Evolutionary conservation across 164 flowering plant genomes (phyloP).

Genomic region (Dillenia turbinata): DNA sequence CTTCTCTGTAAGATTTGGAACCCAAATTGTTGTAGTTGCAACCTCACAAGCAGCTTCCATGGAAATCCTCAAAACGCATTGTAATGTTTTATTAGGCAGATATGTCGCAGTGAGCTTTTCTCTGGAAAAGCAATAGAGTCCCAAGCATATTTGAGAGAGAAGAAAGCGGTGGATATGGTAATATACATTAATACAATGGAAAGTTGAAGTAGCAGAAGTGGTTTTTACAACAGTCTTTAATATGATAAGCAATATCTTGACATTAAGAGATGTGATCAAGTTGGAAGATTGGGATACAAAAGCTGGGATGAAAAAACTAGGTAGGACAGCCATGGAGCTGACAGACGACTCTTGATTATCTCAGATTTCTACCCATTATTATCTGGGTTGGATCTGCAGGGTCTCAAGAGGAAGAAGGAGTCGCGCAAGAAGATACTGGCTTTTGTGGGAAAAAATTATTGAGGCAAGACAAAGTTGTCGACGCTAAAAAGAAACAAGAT

Average conservation of each 20-base stretch:
- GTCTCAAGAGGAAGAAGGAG: background rate
- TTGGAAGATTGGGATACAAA: conserved; percentile 14
- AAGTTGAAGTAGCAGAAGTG: conserved; percentile 20
- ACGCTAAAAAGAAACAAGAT: conserved; percentile 3
- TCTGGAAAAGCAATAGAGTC: too few species aligned
- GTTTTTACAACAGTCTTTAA: conserved; percentile 21
- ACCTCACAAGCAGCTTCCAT: too few species aligned
- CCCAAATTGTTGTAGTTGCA: too few species aligned
- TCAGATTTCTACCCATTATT: conserved; percentile 22
- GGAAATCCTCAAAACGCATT: too few species aligned
- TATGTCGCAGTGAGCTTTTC: too few species aligned
- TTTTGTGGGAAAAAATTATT: conserved; percentile 16
- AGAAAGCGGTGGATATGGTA: conserved; percentile 12
- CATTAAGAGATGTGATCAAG: conserved; percentile 20
- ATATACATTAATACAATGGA: conserved; percentile 6
- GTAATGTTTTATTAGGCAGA: too few species aligned
- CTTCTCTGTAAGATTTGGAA: too few species aligned
- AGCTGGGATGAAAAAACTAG: conserved; percentile 18
- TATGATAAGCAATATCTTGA: conserved; percentile 18
- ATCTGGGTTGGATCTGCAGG: conserved; percentile 10
- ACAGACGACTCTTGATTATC: conserved; percentile 14
- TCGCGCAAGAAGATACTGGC: background rate
- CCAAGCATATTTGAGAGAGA: too few species aligned
- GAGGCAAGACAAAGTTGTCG: conserved; percentile 6
- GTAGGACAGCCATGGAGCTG: conserved; percentile 20